Percentiles rank a stretch among this genome's conserved stretches.
phyloP scores from a whole-genome alignment of 345 rosid genomes.

The Psidium guajava region DNA sequence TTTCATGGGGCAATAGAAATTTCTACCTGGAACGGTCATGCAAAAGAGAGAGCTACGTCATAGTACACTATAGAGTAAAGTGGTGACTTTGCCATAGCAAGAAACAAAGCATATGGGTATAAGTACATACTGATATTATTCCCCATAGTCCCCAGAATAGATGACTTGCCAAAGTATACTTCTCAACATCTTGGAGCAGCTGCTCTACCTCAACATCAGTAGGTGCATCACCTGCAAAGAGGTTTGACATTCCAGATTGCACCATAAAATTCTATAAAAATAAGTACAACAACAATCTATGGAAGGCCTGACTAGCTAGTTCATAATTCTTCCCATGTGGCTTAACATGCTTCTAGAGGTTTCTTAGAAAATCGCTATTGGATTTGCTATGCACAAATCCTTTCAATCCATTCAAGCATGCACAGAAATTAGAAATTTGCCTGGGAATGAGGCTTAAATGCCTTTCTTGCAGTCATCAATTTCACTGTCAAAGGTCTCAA shows the following conservation, averaged over 20 bases:
- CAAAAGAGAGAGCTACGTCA: background rate
- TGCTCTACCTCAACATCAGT: constrained; percentile 24
- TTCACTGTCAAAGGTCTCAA: background rate
- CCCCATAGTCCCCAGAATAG: constrained; percentile 72
- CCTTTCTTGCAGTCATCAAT: background rate
- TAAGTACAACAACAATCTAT: background rate
- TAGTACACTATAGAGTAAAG: background rate
- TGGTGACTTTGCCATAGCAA: background rate
- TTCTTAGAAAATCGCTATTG: background rate
- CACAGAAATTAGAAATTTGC: background rate
- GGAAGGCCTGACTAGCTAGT: background rate
- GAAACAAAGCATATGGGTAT: background rate
- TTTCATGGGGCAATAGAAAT: background rate
- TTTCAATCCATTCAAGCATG: background rate
- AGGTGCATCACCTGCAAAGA: constrained; percentile 23
- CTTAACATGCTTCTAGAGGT: background rate
- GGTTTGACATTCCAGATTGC: constrained; percentile 7
- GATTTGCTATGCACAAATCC: background rate
- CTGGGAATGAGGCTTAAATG: background rate
- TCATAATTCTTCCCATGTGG: background rate
- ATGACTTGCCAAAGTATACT: constrained; percentile 51
- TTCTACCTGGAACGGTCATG: background rate
- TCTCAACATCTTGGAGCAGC: constrained; percentile 38
- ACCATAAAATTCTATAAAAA: background rate
- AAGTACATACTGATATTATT: constrained; percentile 35